These are phyloP conservation scores for Apiospora saccharicola DNA, from an alignment of 2,329 filamentous ascomycete genomes.

Conservation along the genomic window DNA sequence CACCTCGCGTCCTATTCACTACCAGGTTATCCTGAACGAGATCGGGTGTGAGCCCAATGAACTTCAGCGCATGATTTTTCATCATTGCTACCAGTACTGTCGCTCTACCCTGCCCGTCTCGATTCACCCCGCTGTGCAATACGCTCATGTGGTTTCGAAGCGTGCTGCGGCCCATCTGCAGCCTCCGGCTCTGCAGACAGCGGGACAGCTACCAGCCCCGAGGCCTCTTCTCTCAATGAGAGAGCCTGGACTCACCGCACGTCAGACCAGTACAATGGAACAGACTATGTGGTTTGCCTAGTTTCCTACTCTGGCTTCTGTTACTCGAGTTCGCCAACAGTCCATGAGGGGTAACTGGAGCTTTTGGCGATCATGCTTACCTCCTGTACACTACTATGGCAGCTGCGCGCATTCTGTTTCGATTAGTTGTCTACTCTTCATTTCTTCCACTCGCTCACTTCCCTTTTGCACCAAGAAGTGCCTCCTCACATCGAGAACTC, in stretches of 20 bases:
- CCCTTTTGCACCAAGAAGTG: too few relatives aligned
- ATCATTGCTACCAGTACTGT: slow-evolving; percentile 93
- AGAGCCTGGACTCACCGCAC: not conserved
- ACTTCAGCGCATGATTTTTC: slow-evolving; percentile 88
- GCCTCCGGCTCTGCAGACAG: not conserved
- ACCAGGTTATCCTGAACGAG: slow-evolving; percentile 91
- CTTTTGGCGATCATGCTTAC: too few relatives aligned
- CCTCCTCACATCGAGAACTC: slow-evolving; percentile 48
- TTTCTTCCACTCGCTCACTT: too few relatives aligned
- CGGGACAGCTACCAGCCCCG: not conserved
- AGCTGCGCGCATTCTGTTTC: too few relatives aligned
- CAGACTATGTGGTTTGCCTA: not conserved
- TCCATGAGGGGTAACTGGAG: too few relatives aligned
- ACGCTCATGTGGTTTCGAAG: slow-evolving; percentile 87
- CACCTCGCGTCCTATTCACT: slow-evolving; percentile 92
- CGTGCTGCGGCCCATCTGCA: slow-evolving; percentile 76
- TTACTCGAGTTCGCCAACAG: too few relatives aligned
- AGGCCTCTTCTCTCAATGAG: not conserved
- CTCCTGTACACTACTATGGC: too few relatives aligned
- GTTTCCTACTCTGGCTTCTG: not conserved
- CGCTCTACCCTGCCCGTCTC: slow-evolving; percentile 93
- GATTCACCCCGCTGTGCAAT: slow-evolving; percentile 89
- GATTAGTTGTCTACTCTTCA: too few relatives aligned
- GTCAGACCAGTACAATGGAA: not conserved
- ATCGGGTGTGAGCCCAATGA: slow-evolving; percentile 69